phyloP scores from a whole-genome alignment of 78 protist genomes.

The Protostelium mycophagum region DNA sequence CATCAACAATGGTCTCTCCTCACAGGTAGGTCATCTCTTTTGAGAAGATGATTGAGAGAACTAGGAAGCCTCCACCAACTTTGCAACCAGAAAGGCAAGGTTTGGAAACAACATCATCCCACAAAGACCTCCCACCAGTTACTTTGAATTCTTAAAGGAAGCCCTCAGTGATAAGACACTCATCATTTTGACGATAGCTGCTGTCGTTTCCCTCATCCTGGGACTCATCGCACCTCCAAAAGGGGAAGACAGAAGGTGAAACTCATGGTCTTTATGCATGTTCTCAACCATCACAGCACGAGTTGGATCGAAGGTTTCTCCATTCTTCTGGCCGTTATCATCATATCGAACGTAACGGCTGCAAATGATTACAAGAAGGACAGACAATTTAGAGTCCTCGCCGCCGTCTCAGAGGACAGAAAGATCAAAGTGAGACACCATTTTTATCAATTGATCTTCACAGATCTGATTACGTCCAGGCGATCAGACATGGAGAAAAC shows the following conservation, averaged over 20 bases:
- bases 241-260: constrained; percentile 9
- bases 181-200: constrained; percentile 54
- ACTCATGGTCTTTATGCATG: background rate
- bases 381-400: constrained; percentile 67
- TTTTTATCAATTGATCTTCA: background rate
- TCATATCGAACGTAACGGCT: constrained; percentile 84
- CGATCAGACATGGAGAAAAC: constrained; percentile 58
- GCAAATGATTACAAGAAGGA: constrained; percentile 89
- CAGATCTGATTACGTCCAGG: constrained; percentile 9
- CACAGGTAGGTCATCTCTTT: background rate
- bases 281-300: constrained; percentile 12
- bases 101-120: constrained; percentile 51
- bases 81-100: background rate
- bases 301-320: constrained; percentile 96
- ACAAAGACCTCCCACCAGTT: constrained; percentile 41
- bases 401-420: constrained; percentile 23
- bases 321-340: constrained; percentile 78
- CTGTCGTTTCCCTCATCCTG: constrained; percentile 62
- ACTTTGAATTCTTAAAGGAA: constrained; percentile 42
- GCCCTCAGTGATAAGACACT: constrained; percentile 55
- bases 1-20: background rate
- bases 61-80: background rate
- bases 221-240: constrained; percentile 47
- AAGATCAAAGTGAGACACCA: constrained; percentile 4
- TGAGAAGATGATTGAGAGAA: background rate